These are phyloP conservation scores for Prunus salicina DNA, from an alignment of 306 rosid species.

Conservation along the genomic window DNA sequence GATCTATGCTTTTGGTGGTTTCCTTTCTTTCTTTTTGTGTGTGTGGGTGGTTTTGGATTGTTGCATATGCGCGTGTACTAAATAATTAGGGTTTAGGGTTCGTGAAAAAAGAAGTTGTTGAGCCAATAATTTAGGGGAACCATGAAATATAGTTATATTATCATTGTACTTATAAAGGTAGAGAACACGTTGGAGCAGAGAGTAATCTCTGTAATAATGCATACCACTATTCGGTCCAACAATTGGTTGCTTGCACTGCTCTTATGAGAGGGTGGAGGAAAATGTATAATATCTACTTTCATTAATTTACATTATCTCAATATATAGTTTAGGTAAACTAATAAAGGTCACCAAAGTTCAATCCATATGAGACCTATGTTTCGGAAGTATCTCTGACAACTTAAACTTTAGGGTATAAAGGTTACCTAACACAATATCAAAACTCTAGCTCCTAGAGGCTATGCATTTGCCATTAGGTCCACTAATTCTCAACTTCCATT, in stretches of 20 bases:
- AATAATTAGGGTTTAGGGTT: not conserved
- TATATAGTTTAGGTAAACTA: not conserved
- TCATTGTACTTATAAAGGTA: constrained; percentile 26
- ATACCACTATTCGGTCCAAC: constrained; percentile 12
- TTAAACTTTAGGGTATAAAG: too few species aligned
- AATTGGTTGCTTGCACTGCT: constrained; percentile 19
- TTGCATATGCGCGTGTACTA: not conserved
- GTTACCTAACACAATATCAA: too few species aligned
- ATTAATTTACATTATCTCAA: constrained; percentile 11
- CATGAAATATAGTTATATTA: not conserved
- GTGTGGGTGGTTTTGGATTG: not conserved
- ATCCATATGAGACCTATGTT: not conserved
- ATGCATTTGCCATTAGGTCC: too few species aligned
- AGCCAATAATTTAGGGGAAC: constrained; percentile 1
- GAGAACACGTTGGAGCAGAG: constrained; percentile 35
- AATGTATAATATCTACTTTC: not conserved
- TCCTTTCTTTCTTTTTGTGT: not conserved
- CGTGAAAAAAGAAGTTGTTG: not conserved
- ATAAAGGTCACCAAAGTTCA: not conserved
- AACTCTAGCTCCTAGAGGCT: too few species aligned
- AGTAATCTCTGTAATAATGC: constrained; percentile 15
- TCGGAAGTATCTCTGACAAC: too few species aligned
- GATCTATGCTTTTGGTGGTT: not conserved
- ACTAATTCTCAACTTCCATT: too few species aligned
- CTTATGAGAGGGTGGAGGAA: not conserved